Evolutionary conservation across 768 basidiomycete species (phyloP).

Genomic region (Polyporus arcularius): DNA sequence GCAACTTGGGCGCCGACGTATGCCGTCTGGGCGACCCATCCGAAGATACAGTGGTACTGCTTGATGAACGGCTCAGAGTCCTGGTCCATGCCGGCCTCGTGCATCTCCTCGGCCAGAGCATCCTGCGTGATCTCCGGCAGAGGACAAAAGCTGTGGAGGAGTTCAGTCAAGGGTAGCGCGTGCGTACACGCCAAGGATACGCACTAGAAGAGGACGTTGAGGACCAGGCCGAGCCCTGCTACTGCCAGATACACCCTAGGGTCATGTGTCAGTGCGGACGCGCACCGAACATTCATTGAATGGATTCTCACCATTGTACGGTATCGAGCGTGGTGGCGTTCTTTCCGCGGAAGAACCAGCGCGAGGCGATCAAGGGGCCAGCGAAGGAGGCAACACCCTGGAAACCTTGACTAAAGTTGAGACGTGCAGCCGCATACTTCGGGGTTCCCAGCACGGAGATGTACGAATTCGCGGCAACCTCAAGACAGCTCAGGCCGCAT

Average conservation of each 20-base stretch:
- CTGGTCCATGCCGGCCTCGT: constrained; percentile 39
- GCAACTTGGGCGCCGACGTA: constrained; percentile 69
- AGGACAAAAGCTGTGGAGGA: constrained; percentile 50
- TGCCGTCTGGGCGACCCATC: constrained; percentile 70
- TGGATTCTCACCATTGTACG: constrained; percentile 57
- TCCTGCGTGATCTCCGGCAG: constrained; percentile 75
- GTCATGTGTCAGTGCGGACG: constrained; percentile 1
- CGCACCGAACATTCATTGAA: background rate
- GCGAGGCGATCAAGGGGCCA: constrained; percentile 73
- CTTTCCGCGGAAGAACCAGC: constrained; percentile 70
- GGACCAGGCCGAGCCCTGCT: constrained; percentile 57
- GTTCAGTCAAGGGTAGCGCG: constrained; percentile 12
- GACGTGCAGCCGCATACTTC: constrained; percentile 69
- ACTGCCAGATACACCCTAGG: constrained; percentile 66
- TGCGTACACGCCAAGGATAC: constrained; percentile 21
- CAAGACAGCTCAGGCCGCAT: constrained; percentile 65
- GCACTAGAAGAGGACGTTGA: constrained; percentile 68
- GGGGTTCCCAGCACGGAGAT: constrained; percentile 68
- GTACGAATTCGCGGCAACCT: constrained; percentile 82
- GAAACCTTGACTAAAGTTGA: constrained; percentile 82
- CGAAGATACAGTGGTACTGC: constrained; percentile 71
- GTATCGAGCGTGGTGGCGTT: constrained; percentile 64
- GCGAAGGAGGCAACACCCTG: constrained; percentile 75
- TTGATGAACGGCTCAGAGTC: constrained; percentile 62
- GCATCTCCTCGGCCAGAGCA: constrained; percentile 53